A percentile compares a stretch with the other conserved stretches of the same genome.
phyloP scores from a whole-genome alignment of 208 protist species.

The Trichomonas vaginalis region DNA sequence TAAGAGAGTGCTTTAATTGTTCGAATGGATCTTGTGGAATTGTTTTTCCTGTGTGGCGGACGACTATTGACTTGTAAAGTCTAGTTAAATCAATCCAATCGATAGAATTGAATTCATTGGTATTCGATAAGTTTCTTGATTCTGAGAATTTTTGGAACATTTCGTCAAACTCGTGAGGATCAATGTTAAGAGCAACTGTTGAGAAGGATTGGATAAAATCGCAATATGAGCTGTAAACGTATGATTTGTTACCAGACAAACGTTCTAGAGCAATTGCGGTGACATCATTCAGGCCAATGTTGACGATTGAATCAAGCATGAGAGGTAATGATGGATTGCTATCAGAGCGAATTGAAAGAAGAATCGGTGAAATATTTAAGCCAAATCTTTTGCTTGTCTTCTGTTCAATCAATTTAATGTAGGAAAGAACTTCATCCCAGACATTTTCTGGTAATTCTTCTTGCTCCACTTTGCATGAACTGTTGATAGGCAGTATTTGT shows the following conservation, averaged over 20 bases:
- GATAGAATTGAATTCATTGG: background rate
- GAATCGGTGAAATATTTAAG: background rate
- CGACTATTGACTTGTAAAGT: background rate
- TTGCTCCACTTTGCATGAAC: background rate
- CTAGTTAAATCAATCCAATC: background rate
- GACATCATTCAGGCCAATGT: background rate
- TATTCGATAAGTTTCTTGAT: background rate
- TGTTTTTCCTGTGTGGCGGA: background rate
- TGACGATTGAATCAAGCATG: background rate
- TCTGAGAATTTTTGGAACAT: background rate
- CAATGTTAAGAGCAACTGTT: background rate
- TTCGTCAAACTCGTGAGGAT: background rate
- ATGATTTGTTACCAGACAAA: background rate
- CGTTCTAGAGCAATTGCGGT: background rate
- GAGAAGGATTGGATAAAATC: background rate
- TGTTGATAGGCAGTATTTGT: background rate
- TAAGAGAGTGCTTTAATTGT: background rate
- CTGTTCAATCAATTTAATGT: background rate
- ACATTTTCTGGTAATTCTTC: background rate
- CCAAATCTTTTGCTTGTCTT: background rate
- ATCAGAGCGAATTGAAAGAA: background rate
- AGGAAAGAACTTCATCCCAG: background rate
- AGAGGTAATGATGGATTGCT: too few relatives aligned
- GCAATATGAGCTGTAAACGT: background rate
- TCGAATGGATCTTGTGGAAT: constrained; percentile 19